Percentiles rank a stretch among this genome's conserved stretches.
phyloP scores from a whole-genome alignment of 1,139 yeast genomes.

The Scheffersomyces stambukii region DNA sequence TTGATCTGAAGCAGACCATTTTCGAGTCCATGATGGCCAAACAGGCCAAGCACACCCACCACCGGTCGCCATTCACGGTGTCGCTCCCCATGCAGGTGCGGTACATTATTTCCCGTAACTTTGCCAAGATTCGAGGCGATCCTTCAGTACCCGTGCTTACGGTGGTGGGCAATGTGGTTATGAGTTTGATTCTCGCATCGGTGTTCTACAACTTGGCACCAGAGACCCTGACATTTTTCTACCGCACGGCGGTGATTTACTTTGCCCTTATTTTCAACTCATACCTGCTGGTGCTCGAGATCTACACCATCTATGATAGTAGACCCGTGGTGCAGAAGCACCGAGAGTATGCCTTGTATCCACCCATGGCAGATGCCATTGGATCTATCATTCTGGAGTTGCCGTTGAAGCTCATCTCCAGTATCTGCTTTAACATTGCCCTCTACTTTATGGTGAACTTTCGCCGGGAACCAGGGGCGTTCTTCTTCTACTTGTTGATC shows the following conservation, averaged over 20 bases:
- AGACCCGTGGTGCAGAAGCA: conserved; percentile 62
- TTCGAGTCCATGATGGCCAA: conserved; percentile 24
- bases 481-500: conserved; percentile 49
- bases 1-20: conserved; percentile 10
- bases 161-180: conserved; percentile 22
- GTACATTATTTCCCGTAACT: conserved; percentile 24
- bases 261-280: conserved; percentile 56
- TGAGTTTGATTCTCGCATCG: conserved; percentile 40
- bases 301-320: conserved; percentile 50
- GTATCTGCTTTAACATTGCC: conserved; percentile 42
- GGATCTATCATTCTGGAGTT: conserved; percentile 55
- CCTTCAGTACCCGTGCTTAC: conserved; percentile 25
- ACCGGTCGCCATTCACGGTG: conserved; percentile 30
- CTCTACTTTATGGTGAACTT: conserved; percentile 57
- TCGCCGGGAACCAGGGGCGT: conserved; percentile 55
- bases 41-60: conserved; percentile 22
- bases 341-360: conserved; percentile 58
- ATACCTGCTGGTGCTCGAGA: conserved; percentile 54
- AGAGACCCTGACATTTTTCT: conserved; percentile 49
- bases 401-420: conserved; percentile 48
- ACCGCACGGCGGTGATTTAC: conserved; percentile 54
- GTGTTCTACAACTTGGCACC: conserved; percentile 48
- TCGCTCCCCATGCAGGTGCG: conserved; percentile 31
- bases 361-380: conserved; percentile 61
- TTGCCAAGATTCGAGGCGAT: conserved; percentile 25